Evolutionary conservation across 1,284 basidiomycete species (phyloP).

Genomic region (Lentinus polychrous): DNA sequence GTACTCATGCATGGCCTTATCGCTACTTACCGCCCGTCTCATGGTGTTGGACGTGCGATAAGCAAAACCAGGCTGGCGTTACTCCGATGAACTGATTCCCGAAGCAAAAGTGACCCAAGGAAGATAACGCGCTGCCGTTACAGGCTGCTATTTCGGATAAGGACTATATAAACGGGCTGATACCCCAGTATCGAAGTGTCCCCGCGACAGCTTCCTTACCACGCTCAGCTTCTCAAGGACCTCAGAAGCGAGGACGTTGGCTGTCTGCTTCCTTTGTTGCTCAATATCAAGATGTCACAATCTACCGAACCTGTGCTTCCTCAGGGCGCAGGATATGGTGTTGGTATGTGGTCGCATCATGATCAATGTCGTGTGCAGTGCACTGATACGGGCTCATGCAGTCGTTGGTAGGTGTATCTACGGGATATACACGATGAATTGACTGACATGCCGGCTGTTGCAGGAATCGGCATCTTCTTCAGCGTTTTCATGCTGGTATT

Average conservation of each 20-base stretch:
- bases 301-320: slow-evolving; percentile 23
- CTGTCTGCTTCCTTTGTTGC: too few species aligned
- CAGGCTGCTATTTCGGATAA: too few species aligned
- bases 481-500: slow-evolving; percentile 69
- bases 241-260: too few species aligned
- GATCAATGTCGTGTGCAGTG: neutral
- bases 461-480: slow-evolving; percentile 81
- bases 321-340: slow-evolving; percentile 55
- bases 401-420: slow-evolving; percentile 38
- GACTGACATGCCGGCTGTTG: too few species aligned
- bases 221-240: too few species aligned
- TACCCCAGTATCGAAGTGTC: too few species aligned
- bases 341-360: slow-evolving; percentile 47
- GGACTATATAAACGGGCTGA: too few species aligned
- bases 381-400: slow-evolving; percentile 14
- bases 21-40: neutral
- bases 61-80: slow-evolving; percentile 3
- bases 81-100: neutral
- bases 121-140: too few species aligned
- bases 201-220: too few species aligned
- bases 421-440: too few species aligned
- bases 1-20: slow-evolving; percentile 1
- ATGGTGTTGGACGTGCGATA: slow-evolving; percentile 1
- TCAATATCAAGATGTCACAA: neutral
- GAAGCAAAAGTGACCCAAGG: too few species aligned